Evolutionary conservation across 2,329 filamentous ascomycete genomes (phyloP), one percentile per base, ranked within the genome.

Genomic region (Mollisiaceae sp.): DNA sequence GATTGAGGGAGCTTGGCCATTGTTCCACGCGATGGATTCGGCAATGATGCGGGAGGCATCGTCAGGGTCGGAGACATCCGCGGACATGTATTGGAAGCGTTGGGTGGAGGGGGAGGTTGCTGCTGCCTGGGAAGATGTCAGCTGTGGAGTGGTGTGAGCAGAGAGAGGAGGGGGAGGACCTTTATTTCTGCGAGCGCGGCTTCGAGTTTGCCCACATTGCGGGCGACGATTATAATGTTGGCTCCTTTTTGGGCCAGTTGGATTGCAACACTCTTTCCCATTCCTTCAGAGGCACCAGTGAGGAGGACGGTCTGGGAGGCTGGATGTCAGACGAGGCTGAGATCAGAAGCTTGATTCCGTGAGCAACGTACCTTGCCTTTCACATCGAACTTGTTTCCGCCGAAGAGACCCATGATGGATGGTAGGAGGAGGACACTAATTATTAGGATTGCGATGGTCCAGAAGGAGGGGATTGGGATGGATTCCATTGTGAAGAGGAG

Each of bases 251-350:
- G 82, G 2, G 94, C 86, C 54, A 99, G 86, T 70, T 93, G 84
- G 60, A 87, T 84, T 5, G 90, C 93, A 22, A 89, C 86, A 60
- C 88, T 87, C 71, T 89, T 88, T 66, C 95, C 95, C 90, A 97
- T 92, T 65, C 95, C 95, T 75, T 97, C 92, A 0, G 95, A 97
- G 38, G 90, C 93, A 56, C 95, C 95, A 0, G 95, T 99, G 60
- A 99, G 82, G 63, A 98, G 82, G 60, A 96, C 84, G 1, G 94
- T 97, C 93, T 97, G 72, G 20, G 27, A 32, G 27, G 50, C 11
- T 62, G 67, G 11, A 63, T 61, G 66, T 73, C 27, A 72, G 64
- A 62, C 39, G 35, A 60, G 58, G 62, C 59, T 43, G 27, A 64
- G 14, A 11, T 8, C 22, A 6, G n/a, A 32, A 32, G 27, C 27